Evolutionary conservation across 2,329 filamentous ascomycete species (phyloP).

Genomic region (Alternaria brassicae): DNA sequence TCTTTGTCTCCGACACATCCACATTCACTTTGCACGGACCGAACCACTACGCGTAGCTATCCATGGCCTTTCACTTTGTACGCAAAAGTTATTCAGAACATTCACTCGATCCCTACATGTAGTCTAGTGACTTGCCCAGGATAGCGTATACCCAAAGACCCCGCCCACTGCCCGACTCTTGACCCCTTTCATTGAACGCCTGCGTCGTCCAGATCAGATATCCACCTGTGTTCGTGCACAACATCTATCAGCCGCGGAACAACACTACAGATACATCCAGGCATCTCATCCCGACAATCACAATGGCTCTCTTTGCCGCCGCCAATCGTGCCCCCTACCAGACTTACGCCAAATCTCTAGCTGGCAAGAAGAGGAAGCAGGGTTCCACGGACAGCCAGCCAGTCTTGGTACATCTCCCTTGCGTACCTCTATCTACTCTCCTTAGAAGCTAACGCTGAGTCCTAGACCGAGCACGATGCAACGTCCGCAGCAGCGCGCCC

Average conservation of each 20-base stretch:
- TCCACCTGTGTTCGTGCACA: background rate
- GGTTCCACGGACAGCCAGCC: background rate
- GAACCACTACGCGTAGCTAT: background rate
- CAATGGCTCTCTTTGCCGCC: background rate
- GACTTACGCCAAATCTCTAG: background rate
- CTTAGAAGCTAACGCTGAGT: background rate
- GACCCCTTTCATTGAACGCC: background rate
- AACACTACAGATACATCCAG: background rate
- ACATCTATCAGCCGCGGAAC: background rate
- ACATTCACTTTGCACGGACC: conserved; percentile 3
- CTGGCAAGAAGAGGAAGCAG: conserved; percentile 8
- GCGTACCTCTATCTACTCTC: background rate
- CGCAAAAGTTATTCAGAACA: background rate
- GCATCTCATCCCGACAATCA: background rate
- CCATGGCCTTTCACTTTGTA: background rate
- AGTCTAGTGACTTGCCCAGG: background rate
- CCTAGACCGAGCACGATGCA: background rate
- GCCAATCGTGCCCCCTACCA: background rate
- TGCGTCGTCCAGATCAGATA: background rate
- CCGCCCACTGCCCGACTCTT: background rate
- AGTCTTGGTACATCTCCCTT: background rate
- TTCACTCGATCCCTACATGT: background rate
- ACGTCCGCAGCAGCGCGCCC: background rate
- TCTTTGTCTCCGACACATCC: conserved; percentile 5
- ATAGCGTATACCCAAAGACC: background rate